Percentiles rank a stretch among this genome's conserved stretches.
Conservation (phyloP, 1,139 yeast genomes). For the Wickerhamomyces sp. region DNA sequence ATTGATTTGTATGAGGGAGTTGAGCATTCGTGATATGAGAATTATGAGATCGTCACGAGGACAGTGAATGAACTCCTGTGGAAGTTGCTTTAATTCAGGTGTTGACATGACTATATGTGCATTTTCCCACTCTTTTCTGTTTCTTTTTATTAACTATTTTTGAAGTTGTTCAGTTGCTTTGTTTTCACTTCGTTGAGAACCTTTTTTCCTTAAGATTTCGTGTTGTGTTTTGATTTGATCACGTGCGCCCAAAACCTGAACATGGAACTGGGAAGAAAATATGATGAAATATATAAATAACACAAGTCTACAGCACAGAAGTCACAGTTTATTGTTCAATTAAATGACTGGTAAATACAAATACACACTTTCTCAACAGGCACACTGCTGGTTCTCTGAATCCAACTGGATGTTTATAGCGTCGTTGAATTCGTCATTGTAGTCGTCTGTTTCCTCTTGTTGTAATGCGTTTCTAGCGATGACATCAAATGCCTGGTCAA, state of each 20-base stretch:
- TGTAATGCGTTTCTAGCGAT: slow-evolving; percentile 92
- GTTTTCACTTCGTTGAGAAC: background rate
- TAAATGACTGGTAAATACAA: too few relatives aligned
- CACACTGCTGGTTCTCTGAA: slow-evolving; percentile 72
- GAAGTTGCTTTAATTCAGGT: slow-evolving; percentile 31
- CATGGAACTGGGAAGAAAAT: background rate
- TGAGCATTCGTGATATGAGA: slow-evolving; percentile 75
- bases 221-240: too few relatives aligned
- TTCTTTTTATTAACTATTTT: background rate
- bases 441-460: slow-evolving; percentile 85
- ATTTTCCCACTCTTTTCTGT: background rate
- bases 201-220: too few relatives aligned
- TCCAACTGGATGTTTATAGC: slow-evolving; percentile 94
- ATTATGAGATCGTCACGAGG: slow-evolving; percentile 65
- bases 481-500: slow-evolving; percentile 93
- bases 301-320: background rate
- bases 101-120: slow-evolving; percentile 2
- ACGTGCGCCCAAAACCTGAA: background rate
- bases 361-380: slow-evolving; percentile 43
- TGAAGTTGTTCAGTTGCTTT: background rate
- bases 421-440: slow-evolving; percentile 90
- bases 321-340: too few relatives aligned
- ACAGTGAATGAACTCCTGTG: slow-evolving; percentile 61
- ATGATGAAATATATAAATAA: too few relatives aligned
- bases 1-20: slow-evolving; percentile 63